phyloP scores from a whole-genome alignment of 225 moss, liverwort and hornwort genomes.

The Takakia lepidozioides region DNA sequence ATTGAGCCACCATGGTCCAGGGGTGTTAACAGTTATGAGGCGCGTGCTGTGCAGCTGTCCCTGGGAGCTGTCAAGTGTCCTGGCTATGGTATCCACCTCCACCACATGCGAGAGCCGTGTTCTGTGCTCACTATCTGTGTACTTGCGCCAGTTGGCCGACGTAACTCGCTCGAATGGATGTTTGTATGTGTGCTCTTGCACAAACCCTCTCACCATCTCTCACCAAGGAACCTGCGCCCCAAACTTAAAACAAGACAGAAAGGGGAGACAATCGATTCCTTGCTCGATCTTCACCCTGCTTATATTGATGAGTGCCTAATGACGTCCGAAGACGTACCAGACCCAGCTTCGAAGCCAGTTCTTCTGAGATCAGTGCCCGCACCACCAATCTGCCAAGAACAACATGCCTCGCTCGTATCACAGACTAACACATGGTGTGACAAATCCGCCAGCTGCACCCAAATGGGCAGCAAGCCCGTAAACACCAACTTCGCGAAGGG shows the following conservation, averaged over 20 bases:
- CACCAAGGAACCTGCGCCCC: background rate
- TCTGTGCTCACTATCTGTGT: slow-evolving; percentile 65
- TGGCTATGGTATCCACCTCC: slow-evolving; percentile 64
- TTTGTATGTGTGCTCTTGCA: slow-evolving; percentile 75
- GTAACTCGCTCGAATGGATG: slow-evolving; percentile 96
- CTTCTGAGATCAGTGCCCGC: too few species aligned
- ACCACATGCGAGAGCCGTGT: slow-evolving; percentile 72
- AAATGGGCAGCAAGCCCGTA: too few species aligned
- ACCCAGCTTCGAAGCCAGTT: too few species aligned
- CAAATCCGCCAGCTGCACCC: too few species aligned
- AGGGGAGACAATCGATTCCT: too few species aligned
- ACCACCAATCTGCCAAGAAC: too few species aligned
- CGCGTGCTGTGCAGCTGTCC: slow-evolving; percentile 64
- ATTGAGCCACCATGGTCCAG: slow-evolving; percentile 94
- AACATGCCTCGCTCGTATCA: too few species aligned
- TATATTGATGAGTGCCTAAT: too few species aligned
- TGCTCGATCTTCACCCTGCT: too few species aligned
- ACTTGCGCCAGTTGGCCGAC: slow-evolving; percentile 83
- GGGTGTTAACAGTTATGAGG: slow-evolving; percentile 74
- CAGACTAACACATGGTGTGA: too few species aligned
- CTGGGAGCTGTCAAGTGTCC: slow-evolving; percentile 44
- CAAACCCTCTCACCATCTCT: slow-evolving; percentile 71
- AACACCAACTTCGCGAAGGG: too few species aligned
- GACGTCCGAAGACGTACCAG: too few species aligned
- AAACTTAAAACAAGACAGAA: background rate